Evolutionary conservation across 257 asterid genomes (phyloP).

Genomic region (Scutellaria baicalensis): DNA sequence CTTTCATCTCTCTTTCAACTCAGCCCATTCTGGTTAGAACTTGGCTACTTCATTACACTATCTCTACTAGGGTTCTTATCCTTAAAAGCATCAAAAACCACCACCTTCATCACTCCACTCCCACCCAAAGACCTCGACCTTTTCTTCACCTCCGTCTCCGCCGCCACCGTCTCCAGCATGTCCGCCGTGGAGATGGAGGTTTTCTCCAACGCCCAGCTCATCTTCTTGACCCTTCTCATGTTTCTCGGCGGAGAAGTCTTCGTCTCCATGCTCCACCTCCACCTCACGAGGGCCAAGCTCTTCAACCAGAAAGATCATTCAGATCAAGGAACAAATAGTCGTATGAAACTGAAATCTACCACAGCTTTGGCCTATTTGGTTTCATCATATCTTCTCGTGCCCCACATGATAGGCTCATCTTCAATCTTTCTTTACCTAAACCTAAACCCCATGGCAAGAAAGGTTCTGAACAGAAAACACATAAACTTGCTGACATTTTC

Average conservation of each 20-base stretch:
- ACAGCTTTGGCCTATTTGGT: slow-evolving; percentile 18
- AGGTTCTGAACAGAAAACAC: slow-evolving; percentile 23
- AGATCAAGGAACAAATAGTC: too few species aligned
- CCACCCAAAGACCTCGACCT: slow-evolving; percentile 23
- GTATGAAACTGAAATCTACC: slow-evolving; percentile 4
- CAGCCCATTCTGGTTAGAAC: slow-evolving; percentile 29
- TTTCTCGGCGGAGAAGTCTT: slow-evolving; percentile 44
- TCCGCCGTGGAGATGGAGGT: slow-evolving; percentile 47
- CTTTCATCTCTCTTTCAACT: slow-evolving; percentile 4
- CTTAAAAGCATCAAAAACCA: slow-evolving; percentile 20
- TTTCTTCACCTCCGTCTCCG: slow-evolving; percentile 39
- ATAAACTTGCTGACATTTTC: slow-evolving; percentile 31
- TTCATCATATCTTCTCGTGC: slow-evolving; percentile 17
- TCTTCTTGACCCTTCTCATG: slow-evolving; percentile 34
- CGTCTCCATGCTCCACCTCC: slow-evolving; percentile 32
- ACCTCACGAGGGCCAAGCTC: slow-evolving; percentile 8
- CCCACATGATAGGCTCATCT: slow-evolving; percentile 25
- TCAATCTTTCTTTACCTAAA: slow-evolving; percentile 19
- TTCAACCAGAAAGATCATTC: too few species aligned
- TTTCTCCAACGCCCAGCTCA: slow-evolving; percentile 40
- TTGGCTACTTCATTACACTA: slow-evolving; percentile 24
- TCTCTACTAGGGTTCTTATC: slow-evolving; percentile 30
- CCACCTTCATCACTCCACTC: not conserved
- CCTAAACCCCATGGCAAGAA: slow-evolving; percentile 18
- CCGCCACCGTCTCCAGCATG: slow-evolving; percentile 41